These are phyloP conservation scores for Onygena corvina DNA, from an alignment of 2,329 filamentous ascomycete genomes.

Conservation along the genomic window DNA sequence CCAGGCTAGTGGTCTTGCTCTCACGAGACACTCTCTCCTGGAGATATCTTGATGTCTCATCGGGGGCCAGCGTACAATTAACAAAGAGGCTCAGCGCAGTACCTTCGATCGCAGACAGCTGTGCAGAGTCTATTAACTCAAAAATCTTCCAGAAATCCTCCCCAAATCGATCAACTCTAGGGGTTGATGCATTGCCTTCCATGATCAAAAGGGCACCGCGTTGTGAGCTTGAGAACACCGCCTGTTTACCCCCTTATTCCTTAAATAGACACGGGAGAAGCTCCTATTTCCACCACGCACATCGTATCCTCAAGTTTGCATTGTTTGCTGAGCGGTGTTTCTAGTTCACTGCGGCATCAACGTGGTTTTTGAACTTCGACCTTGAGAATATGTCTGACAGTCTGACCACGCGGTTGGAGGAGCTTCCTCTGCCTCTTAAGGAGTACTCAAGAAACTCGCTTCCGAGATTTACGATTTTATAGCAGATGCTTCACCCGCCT, in stretches of 20 bases:
- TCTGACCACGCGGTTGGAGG: too few relatives aligned
- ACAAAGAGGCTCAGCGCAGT: not conserved
- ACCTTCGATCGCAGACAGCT: conserved; percentile 8
- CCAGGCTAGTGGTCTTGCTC: not conserved
- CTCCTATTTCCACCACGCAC: too few relatives aligned
- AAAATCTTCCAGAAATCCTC: not conserved
- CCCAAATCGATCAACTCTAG: not conserved
- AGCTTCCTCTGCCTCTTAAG: too few relatives aligned
- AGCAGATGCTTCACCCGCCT: too few relatives aligned
- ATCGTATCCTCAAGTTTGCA: too few relatives aligned
- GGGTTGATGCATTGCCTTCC: not conserved
- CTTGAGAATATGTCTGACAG: too few relatives aligned
- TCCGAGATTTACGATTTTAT: too few relatives aligned
- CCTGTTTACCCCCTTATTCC: not conserved
- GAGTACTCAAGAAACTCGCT: too few relatives aligned
- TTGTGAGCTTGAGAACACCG: not conserved
- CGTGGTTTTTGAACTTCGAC: too few relatives aligned
- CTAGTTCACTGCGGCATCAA: too few relatives aligned
- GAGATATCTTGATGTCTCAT: conserved; percentile 9
- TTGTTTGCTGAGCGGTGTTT: too few relatives aligned
- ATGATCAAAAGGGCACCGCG: not conserved
- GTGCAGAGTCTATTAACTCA: conserved; percentile 6
- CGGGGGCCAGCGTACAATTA: not conserved
- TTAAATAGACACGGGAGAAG: too few relatives aligned
- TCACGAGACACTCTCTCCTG: conserved; percentile 9